Evolutionary conservation across 176 grass and related monocot species (phyloP).

Genomic region (Tillandsia leiboldiana): DNA sequence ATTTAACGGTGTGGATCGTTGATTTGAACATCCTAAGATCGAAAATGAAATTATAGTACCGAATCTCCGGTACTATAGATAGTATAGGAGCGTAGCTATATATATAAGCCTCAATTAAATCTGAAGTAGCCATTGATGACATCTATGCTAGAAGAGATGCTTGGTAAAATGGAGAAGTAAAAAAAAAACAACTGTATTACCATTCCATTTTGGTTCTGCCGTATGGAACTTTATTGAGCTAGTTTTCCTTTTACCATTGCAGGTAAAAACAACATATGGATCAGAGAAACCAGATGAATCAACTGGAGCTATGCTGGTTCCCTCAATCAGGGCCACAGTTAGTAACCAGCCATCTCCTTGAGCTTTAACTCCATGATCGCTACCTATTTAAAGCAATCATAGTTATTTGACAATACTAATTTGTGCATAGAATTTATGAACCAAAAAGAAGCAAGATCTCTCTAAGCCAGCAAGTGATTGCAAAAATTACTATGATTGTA

Average conservation of each 20-base stretch:
- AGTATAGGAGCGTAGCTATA: no score
- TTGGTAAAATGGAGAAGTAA: constrained; percentile 8
- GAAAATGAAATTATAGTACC: no score
- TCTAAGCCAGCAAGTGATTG: background rate
- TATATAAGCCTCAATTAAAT: background rate
- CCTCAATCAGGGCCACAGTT: constrained; percentile 77
- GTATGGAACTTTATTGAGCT: constrained; percentile 95
- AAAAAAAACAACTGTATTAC: constrained; percentile 21
- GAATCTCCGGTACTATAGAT: no score
- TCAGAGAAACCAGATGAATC: constrained; percentile 77
- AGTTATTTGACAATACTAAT: constrained; percentile 9
- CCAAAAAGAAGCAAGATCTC: constrained; percentile 10
- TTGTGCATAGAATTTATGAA: constrained; percentile 14
- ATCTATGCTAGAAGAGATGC: constrained; percentile 13
- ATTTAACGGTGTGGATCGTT: no score
- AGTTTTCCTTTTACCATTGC: constrained; percentile 89
- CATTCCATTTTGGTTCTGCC: constrained; percentile 80
- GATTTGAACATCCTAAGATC: no score
- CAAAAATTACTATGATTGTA: background rate
- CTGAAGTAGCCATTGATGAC: background rate
- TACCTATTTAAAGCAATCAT: constrained; percentile 33
- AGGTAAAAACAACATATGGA: constrained; percentile 88
- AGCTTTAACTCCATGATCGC: constrained; percentile 79
- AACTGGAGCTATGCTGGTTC: constrained; percentile 58
- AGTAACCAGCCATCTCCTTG: constrained; percentile 91